phyloP scores from a whole-genome alignment of 1,284 basidiomycete species.

The Hymenochaete sp. region DNA sequence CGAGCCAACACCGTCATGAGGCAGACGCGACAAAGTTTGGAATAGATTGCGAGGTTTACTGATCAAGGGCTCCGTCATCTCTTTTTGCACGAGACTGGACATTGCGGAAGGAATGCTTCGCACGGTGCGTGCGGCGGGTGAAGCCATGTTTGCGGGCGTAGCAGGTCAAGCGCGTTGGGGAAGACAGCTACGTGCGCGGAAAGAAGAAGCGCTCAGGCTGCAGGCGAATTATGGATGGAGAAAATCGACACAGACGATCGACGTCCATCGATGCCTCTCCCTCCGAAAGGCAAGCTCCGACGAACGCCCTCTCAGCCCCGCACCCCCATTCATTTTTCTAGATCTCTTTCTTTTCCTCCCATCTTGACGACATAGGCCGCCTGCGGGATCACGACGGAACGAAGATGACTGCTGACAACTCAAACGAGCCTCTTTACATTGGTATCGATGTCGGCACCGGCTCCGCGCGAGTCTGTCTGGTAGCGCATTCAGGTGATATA shows the following conservation, averaged over 20 bases:
- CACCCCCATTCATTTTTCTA: background rate
- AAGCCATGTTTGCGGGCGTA: background rate
- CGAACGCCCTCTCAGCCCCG: background rate
- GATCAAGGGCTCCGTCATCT: slow-evolving; percentile 28
- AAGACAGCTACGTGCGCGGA: no score
- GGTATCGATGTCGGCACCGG: slow-evolving; percentile 85
- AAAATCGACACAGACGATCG: background rate
- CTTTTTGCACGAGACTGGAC: slow-evolving; percentile 7
- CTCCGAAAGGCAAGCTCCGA: background rate
- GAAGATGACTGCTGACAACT: background rate
- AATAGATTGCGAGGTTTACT: slow-evolving; percentile 52
- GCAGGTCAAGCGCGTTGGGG: no score
- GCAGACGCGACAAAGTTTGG: slow-evolving; percentile 59
- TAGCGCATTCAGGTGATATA: slow-evolving; percentile 68
- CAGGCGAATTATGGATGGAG: no score
- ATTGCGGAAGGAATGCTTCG: slow-evolving; percentile 13
- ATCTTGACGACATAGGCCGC: background rate
- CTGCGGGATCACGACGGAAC: no score
- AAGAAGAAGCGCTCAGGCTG: no score
- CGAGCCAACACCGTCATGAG: slow-evolving; percentile 56
- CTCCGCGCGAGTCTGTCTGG: slow-evolving; percentile 83
- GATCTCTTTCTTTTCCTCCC: background rate
- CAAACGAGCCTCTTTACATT: slow-evolving; percentile 35
- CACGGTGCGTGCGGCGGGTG: background rate
- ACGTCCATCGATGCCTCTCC: background rate